phyloP scores from a whole-genome alignment of 176 grass and related monocot genomes.

The Oryza punctata region DNA sequence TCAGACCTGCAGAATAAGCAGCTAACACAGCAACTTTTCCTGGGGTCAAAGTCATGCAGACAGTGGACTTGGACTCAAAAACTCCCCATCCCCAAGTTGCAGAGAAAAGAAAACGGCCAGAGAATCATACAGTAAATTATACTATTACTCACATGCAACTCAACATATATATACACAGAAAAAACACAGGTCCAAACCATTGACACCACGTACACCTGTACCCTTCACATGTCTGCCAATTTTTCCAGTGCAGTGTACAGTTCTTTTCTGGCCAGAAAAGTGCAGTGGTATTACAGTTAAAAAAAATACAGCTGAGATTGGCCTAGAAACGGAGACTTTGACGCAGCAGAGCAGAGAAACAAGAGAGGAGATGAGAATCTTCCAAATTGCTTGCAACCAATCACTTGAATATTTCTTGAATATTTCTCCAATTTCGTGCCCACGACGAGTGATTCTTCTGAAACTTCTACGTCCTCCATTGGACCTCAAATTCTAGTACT shows the following conservation, averaged over 20 bases:
- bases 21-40: background rate
- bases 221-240: background rate
- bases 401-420: constrained; percentile 27
- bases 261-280: background rate
- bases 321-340: constrained; percentile 35
- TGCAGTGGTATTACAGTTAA: background rate
- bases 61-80: constrained; percentile 34
- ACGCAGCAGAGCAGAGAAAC: background rate
- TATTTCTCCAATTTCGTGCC: background rate
- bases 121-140: constrained; percentile 11
- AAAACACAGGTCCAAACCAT: background rate
- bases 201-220: background rate
- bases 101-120: background rate
- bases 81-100: background rate
- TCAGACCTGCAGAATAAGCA: background rate
- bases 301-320: background rate
- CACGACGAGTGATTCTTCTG: background rate
- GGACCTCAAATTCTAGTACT: background rate
- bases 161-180: background rate
- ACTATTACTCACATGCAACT: background rate
- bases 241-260: background rate
- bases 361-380: background rate
- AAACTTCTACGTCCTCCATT: constrained; percentile 39
- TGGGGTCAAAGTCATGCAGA: constrained; percentile 38
- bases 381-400: background rate